Conservation (phyloP, 1,284 basidiomycete species). For the Sphagnurus paluster region DNA sequence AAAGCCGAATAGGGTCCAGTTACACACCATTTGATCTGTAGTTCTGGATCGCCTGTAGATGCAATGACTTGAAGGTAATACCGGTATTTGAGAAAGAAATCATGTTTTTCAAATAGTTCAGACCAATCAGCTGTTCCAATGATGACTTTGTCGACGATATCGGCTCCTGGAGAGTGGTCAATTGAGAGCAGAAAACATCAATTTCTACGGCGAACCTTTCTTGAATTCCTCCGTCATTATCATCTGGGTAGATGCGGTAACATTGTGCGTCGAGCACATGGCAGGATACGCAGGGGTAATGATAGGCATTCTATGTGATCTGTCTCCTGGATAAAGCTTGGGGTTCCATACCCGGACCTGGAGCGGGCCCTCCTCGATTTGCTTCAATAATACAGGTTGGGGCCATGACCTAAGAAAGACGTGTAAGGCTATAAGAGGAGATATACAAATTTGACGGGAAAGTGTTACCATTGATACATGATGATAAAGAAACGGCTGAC, state of each 20-base stretch:
- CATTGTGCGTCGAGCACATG: slow-evolving; percentile 99
- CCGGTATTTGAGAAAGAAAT: slow-evolving; percentile 97
- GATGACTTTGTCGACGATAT: slow-evolving; percentile 92
- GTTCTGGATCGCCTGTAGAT: slow-evolving; percentile 79
- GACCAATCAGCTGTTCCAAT: slow-evolving; percentile 87
- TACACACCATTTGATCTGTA: slow-evolving; percentile 92
- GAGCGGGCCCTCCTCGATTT: slow-evolving; percentile 93
- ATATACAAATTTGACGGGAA: not conserved
- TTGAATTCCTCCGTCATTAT: slow-evolving; percentile 98
- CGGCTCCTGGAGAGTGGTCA: slow-evolving; percentile 63
- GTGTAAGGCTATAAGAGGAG: slow-evolving; percentile 7
- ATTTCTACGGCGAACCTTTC: slow-evolving; percentile 56
- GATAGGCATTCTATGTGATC: slow-evolving; percentile 98
- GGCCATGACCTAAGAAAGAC: slow-evolving; percentile 84
- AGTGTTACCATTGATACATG: slow-evolving; percentile 86
- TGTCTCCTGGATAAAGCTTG: slow-evolving; percentile 92
- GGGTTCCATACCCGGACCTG: slow-evolving; percentile 99
- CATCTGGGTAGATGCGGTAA: slow-evolving; percentile 93
- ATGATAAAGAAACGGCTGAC: slow-evolving; percentile 98
- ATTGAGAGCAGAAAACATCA: slow-evolving; percentile 6
- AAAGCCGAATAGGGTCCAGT: slow-evolving; percentile 7
- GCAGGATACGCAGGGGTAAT: slow-evolving; percentile 99
- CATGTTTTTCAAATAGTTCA: slow-evolving; percentile 90
- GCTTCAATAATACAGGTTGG: slow-evolving; percentile 93
- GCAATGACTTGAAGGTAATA: slow-evolving; percentile 99